Base-by-base conservation (phyloP, 305 asterid species). In the Fraxinus greggii region DNA sequence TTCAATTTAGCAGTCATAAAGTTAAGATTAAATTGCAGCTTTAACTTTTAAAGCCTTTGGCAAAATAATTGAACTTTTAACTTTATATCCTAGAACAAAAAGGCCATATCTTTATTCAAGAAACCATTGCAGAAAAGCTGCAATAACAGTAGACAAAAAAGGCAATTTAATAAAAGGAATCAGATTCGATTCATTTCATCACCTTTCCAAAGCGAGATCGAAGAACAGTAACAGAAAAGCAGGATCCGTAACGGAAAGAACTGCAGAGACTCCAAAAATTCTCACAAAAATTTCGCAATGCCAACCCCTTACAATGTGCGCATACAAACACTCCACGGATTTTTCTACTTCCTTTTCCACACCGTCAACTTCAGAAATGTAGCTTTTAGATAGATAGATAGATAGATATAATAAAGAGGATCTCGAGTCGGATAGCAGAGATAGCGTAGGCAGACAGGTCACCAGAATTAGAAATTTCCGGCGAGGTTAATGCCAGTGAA, bases 121-220 rank as follows among this genome's bases (percentile, higher is more conserved):
- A 70, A 31, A 70, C 31, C 24, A 70, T 31, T 6, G 38, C 45
- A 70, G 45, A 70, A 70, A 70, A 70, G 76, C 76, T 70, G 76
- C 45, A 31, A 29, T 26, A 17, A 32, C 76, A 32, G 42, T 35
- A 70, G 45, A 32, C 42, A 69, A 17, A 70, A 70, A 70, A 32
- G 0, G 75, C 26, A 70, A 70, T 31, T 70, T 21, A 70, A 15
- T 29, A 70, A 70, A 70, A 69, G 12, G 76, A 70, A 70, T 70
- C 76, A 70, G 76, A 70, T 70, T 70, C 76, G 42, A 70, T 70
- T 70, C 51, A 72, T 78, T 70, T 56, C n/a, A 56, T 79, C 77
- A 86, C 87, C 91, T 84, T 74, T 72, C 40, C 31, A 78, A 81
- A 81, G 67, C 83, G 85, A 88, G 91, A 90, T 90, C 93, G 85